These are phyloP conservation scores for Prunus padus DNA, from an alignment of 306 rosid species.

Conservation along the genomic window DNA sequence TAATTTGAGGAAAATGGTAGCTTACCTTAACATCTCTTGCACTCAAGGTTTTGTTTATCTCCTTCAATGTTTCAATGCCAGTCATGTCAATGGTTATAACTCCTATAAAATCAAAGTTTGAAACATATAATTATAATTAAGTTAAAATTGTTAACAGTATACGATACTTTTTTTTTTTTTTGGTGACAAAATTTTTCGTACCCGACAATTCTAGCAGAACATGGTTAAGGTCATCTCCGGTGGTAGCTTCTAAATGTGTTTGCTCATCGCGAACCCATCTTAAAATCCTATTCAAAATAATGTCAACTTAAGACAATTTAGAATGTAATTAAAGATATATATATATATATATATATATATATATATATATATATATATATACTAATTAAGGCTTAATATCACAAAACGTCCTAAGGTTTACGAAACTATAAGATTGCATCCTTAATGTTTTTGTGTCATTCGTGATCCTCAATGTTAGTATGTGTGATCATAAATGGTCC, in stretches of 20 bases:
- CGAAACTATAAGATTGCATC: too few relatives aligned
- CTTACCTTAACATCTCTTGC: constrained; percentile 54
- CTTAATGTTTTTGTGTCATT: too few relatives aligned
- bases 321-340: background rate
- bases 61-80: constrained; percentile 63
- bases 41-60: constrained; percentile 37
- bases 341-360: too few relatives aligned
- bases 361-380: too few relatives aligned
- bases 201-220: constrained; percentile 75
- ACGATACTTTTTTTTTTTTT: too few relatives aligned
- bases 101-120: constrained; percentile 34
- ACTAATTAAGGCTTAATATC: too few relatives aligned
- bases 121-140: background rate
- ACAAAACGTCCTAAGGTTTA: too few relatives aligned
- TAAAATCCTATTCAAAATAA: constrained; percentile 50
- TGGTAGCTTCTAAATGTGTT: background rate
- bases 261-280: constrained; percentile 68
- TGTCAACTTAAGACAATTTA: background rate
- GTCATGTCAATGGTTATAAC: constrained; percentile 78
- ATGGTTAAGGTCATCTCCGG: constrained; percentile 39
- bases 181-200: constrained; percentile 14
- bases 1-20: background rate
- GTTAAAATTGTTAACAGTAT: too few relatives aligned
- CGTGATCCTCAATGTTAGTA: too few relatives aligned
- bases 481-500: too few relatives aligned